These are phyloP conservation scores for Penicillium sp. DNA, from an alignment of 2,329 filamentous ascomycete genomes.

Conservation along the genomic window DNA sequence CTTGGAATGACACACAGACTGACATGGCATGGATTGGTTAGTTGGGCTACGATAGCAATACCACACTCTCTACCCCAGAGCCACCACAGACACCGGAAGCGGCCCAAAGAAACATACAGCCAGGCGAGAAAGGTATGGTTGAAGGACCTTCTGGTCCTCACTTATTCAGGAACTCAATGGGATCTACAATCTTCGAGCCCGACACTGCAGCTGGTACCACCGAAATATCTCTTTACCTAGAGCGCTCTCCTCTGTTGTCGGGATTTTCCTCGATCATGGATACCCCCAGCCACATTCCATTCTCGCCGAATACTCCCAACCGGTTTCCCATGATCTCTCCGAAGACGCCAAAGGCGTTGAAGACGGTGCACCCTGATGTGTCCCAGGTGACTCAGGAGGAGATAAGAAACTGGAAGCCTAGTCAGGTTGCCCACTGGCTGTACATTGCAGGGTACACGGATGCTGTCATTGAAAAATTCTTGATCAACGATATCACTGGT, in stretches of 20 bases:
- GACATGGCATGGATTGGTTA: constrained; percentile 2
- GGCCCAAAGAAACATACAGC: constrained; percentile 58
- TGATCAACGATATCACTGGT: constrained; percentile 89
- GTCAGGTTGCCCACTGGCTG: constrained; percentile 16
- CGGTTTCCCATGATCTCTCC: constrained; percentile 54
- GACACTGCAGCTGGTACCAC: constrained; percentile 12
- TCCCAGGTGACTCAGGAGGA: constrained; percentile 28
- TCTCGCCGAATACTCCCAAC: constrained; percentile 39
- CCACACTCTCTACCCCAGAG: constrained; percentile 77
- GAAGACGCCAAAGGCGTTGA: background rate
- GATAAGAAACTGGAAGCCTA: constrained; percentile 11
- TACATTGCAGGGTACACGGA: constrained; percentile 6
- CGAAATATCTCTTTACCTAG: constrained; percentile 23
- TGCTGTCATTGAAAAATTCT: constrained; percentile 74
- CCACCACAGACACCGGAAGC: constrained; percentile 70
- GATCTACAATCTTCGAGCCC: constrained; percentile 15
- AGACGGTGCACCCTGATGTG: constrained; percentile 25
- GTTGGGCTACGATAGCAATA: constrained; percentile 65
- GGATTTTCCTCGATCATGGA: constrained; percentile 5
- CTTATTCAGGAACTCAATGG: constrained; percentile 68
- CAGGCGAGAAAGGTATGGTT: constrained; percentile 60
- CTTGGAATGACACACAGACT: background rate
- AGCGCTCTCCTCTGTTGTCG: constrained; percentile 15
- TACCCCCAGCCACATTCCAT: constrained; percentile 31
- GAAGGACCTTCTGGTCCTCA: constrained; percentile 87